Percentiles rank a stretch among this genome's conserved stretches.
These are phyloP conservation scores for Nakaseomyces glabratus DNA, from an alignment of 1,139 yeast genomes.

Conservation along the genomic window DNA sequence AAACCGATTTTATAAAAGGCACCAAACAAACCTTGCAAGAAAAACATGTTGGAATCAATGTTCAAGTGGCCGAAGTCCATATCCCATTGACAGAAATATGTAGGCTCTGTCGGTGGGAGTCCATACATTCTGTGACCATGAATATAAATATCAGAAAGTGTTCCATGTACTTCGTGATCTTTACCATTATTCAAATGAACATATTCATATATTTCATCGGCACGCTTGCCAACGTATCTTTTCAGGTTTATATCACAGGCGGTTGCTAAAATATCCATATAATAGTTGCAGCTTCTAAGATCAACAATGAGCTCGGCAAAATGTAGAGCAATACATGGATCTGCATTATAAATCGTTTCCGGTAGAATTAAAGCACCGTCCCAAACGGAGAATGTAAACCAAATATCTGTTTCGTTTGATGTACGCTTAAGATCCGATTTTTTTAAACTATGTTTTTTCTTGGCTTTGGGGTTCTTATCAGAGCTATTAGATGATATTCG, in stretches of 20 bases:
- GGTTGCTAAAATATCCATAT: conserved; percentile 68
- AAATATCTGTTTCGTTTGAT: conserved; percentile 70
- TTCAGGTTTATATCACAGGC: conserved; percentile 17
- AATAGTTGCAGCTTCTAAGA: conserved; percentile 77
- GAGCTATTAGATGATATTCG: conserved; percentile 4
- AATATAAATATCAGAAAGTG: conserved; percentile 36
- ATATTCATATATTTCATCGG: conserved; percentile 44
- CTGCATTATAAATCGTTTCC: conserved; percentile 55
- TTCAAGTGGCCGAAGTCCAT: conserved; percentile 53
- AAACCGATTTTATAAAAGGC: conserved; percentile 44
- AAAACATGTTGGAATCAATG: conserved; percentile 44
- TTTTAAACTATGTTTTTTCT: conserved; percentile 10
- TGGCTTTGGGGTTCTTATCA: conserved; percentile 5
- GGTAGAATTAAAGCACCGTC: conserved; percentile 71
- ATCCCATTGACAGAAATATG: conserved; percentile 88
- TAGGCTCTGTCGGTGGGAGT: conserved; percentile 76
- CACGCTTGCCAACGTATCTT: conserved; percentile 37
- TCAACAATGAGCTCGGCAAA: conserved; percentile 68
- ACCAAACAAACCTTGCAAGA: conserved; percentile 40
- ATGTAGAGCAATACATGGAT: conserved; percentile 52
- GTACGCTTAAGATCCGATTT: conserved; percentile 37
- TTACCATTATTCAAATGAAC: conserved; percentile 15
- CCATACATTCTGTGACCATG: conserved; percentile 94
- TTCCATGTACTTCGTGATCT: conserved; percentile 32
- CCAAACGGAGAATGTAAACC: conserved; percentile 59